Conservation (phyloP, 108 stramenopile genomes). For the Cyclotella baltica region DNA sequence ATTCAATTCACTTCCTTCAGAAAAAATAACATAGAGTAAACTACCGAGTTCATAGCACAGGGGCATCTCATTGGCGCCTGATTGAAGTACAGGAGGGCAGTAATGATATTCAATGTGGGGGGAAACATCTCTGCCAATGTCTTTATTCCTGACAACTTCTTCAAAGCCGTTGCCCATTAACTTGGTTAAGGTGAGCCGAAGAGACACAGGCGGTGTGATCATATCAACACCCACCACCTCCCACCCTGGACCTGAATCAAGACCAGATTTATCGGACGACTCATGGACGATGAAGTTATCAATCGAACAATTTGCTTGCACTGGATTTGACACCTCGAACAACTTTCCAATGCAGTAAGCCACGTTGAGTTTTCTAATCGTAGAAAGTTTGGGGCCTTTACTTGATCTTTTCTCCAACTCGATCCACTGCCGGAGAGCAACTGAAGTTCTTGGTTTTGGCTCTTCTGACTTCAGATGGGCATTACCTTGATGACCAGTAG, state of each 20-base stretch:
- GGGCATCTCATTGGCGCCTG: background rate
- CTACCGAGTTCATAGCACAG: background rate
- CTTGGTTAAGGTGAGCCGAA: background rate
- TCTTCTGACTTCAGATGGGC: too few species aligned
- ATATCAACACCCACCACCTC: too few species aligned
- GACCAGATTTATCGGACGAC: background rate
- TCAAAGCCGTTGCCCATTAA: background rate
- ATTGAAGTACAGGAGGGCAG: too few species aligned
- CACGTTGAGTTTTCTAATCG: too few species aligned
- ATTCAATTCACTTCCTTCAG: background rate
- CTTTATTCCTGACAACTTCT: background rate
- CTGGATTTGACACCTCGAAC: too few species aligned
- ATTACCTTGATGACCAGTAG: too few species aligned
- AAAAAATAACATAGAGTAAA: background rate
- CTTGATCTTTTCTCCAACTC: too few species aligned
- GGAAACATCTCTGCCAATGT: background rate
- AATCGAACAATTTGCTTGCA: background rate
- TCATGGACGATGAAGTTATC: background rate
- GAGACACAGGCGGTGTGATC: background rate
- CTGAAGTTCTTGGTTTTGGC: too few species aligned
- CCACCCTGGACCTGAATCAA: background rate
- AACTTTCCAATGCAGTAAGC: too few species aligned
- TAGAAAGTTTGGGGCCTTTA: too few species aligned
- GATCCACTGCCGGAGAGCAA: too few species aligned
- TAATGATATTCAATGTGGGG: background rate